Percentiles rank a stretch among this genome's conserved stretches.
These are phyloP conservation scores for Middelhovenomyces tepae DNA, from an alignment of 805 yeast species.

Conservation along the genomic window DNA sequence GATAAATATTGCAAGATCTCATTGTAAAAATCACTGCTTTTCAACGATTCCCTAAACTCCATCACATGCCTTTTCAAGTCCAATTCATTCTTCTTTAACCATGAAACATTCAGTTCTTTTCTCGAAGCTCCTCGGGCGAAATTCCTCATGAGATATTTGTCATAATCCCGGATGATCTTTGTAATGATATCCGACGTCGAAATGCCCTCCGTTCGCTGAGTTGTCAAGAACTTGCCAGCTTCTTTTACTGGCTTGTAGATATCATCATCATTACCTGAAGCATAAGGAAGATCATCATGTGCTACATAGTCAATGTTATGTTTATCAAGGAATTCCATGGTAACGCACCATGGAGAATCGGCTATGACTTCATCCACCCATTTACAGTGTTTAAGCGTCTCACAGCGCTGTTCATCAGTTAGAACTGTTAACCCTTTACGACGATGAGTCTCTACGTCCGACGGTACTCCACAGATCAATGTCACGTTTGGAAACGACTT, in stretches of 20 bases:
- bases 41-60: constrained; percentile 82
- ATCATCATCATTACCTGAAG: constrained; percentile 80
- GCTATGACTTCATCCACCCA: constrained; percentile 98
- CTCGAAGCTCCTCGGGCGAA: constrained; percentile 97
- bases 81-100: constrained; percentile 95
- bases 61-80: constrained; percentile 85
- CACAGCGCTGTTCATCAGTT: constrained; percentile 79
- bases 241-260: constrained; percentile 89
- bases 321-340: constrained; percentile 64
- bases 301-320: constrained; percentile 94
- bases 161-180: constrained; percentile 89
- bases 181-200: constrained; percentile 95
- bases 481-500: constrained; percentile 79
- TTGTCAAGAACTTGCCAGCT: constrained; percentile 81
- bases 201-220: constrained; percentile 95
- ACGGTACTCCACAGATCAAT: constrained; percentile 86
- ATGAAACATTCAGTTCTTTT: constrained; percentile 90
- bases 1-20: constrained; percentile 42
- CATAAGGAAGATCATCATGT: constrained; percentile 95
- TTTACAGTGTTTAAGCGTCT: constrained; percentile 82
- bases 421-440: constrained; percentile 90
- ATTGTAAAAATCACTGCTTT: constrained; percentile 72
- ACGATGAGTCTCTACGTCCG: constrained; percentile 83
- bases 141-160: constrained; percentile 91
- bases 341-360: constrained; percentile 92